phyloP scores from a whole-genome alignment of 805 yeast genomes.

The Kodamaea fukazawae region DNA sequence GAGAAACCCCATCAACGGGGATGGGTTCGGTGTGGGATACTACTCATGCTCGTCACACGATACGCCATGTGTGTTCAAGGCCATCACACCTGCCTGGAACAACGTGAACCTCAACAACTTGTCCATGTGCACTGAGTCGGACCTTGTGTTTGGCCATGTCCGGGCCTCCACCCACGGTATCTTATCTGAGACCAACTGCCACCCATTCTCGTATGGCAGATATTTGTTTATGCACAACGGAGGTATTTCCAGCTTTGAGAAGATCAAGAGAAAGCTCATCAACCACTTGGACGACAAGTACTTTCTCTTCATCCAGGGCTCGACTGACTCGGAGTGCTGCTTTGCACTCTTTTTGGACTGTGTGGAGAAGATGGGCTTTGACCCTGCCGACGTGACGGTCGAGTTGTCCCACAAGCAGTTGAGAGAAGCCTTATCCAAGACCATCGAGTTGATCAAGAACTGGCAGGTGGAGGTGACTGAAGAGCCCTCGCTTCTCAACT shows the following conservation, averaged over 20 bases:
- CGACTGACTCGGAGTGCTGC: constrained; percentile 94
- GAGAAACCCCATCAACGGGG: constrained; percentile 93
- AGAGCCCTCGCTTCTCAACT: constrained; percentile 80
- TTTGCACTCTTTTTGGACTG: constrained; percentile 86
- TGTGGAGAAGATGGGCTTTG: constrained; percentile 68
- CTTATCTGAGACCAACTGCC: constrained; percentile 92
- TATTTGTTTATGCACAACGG: constrained; percentile 98
- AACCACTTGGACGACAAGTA: constrained; percentile 76
- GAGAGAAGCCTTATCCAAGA: constrained; percentile 65
- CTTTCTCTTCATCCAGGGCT: constrained; percentile 80
- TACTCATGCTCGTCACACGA: constrained; percentile 53
- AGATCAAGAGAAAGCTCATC: constrained; percentile 70
- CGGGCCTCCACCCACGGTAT: constrained; percentile 96
- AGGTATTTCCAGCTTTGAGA: constrained; percentile 68
- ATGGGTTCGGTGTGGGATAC: constrained; percentile 97
- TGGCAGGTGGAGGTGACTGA: constrained; percentile 69
- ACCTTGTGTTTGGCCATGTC: constrained; percentile 89
- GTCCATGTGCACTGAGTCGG: constrained; percentile 83
- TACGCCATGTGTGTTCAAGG: constrained; percentile 83
- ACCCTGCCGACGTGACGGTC: constrained; percentile 46
- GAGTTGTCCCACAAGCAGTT: constrained; percentile 52
- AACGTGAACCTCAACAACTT: constrained; percentile 83
- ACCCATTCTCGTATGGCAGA: constrained; percentile 85
- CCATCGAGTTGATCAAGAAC: constrained; percentile 70
- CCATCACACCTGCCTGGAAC: constrained; percentile 98